A percentile compares a stretch with the other conserved stretches of the same genome.
Evolutionary conservation across 148 eudicot species (phyloP).

Genomic region (Chenopodium quinoa): DNA sequence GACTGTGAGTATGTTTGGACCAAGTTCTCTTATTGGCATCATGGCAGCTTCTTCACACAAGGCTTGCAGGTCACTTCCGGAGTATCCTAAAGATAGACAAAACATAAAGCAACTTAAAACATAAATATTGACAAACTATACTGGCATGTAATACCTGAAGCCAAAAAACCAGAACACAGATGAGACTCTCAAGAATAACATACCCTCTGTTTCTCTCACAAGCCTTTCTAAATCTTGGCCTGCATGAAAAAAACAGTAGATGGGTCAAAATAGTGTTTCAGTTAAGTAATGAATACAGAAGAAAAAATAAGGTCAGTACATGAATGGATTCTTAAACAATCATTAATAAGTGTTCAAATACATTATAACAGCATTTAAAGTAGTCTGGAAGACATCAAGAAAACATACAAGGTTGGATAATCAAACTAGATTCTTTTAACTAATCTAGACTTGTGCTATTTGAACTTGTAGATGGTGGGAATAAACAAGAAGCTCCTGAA

Average conservation of each 20-base stretch:
- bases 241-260: constrained; percentile 32
- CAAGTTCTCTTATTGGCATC: constrained; percentile 99
- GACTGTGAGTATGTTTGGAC: constrained; percentile 76
- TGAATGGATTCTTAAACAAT: neutral
- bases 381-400: neutral
- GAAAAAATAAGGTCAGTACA: neutral
- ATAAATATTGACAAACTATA: neutral
- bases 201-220: constrained; percentile 84
- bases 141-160: neutral
- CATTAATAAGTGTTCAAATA: neutral
- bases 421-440: neutral
- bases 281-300: neutral
- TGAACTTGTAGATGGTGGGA: neutral
- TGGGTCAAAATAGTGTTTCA: neutral
- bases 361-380: neutral
- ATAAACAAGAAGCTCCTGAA: neutral
- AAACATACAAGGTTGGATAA: neutral
- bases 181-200: constrained; percentile 16
- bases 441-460: neutral
- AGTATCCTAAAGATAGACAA: constrained; percentile 57
- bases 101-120: constrained; percentile 2
- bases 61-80: constrained; percentile 98
- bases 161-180: neutral
- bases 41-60: constrained; percentile 98
- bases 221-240: constrained; percentile 85